A percentile compares a stretch with the other conserved stretches of the same genome.
Conservation (phyloP, 805 yeast genomes). For the Wickerhamomyces ciferrii region DNA sequence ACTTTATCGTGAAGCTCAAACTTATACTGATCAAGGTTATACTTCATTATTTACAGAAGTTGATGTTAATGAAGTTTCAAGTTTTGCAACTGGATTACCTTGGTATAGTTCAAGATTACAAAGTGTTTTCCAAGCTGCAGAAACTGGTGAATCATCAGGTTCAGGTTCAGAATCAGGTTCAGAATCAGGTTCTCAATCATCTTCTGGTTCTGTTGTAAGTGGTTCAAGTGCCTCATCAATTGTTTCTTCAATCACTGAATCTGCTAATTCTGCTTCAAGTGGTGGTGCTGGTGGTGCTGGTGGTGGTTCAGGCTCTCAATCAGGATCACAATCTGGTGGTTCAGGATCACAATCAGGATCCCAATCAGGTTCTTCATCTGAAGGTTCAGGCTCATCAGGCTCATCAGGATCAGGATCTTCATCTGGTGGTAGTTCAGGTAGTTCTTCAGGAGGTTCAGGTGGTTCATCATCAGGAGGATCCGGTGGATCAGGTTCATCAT, state of each 20-base stretch:
- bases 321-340: slow-evolving; percentile 1
- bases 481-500: background rate
- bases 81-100: slow-evolving; percentile 25
- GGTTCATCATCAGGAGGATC: background rate
- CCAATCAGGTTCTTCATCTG: background rate
- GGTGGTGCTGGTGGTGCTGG: slow-evolving; percentile 6
- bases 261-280: slow-evolving; percentile 4
- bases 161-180: slow-evolving; percentile 4
- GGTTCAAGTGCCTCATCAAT: slow-evolving; percentile 4
- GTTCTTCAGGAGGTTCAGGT: background rate
- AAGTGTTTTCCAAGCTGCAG: slow-evolving; percentile 5
- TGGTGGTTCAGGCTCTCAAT: background rate
- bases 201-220: slow-evolving; percentile 9
- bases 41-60: slow-evolving; percentile 24
- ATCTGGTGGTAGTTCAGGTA: background rate
- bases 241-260: slow-evolving; percentile 5
- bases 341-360: background rate
- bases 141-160: slow-evolving; percentile 6
- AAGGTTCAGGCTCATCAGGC: background rate
- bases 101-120: slow-evolving; percentile 26
- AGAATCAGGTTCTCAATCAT: slow-evolving; percentile 5
- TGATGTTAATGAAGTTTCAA: slow-evolving; percentile 20
- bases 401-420: background rate
- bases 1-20: slow-evolving; percentile 21
- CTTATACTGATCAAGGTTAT: slow-evolving; percentile 29